phyloP scores from a whole-genome alignment of 2,329 filamentous ascomycete genomes.

The Herpotrichia juniperi region DNA sequence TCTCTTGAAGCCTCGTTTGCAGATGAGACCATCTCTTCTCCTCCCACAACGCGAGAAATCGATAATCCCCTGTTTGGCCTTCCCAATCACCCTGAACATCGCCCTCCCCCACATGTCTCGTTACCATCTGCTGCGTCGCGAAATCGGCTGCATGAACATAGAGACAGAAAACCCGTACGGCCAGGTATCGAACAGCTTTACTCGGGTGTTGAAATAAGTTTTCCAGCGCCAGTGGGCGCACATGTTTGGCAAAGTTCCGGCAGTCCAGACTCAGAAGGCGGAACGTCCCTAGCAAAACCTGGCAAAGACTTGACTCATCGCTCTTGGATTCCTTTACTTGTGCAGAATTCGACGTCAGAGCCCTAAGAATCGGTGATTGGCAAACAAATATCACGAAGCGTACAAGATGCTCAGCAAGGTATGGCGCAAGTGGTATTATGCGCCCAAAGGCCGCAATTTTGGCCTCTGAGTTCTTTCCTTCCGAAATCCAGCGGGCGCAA shows the following conservation, averaged over 20 bases:
- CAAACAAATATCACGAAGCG: slow-evolving; percentile 46
- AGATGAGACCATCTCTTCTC: slow-evolving; percentile 57
- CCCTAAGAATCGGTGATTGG: slow-evolving; percentile 28
- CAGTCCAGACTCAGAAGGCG: slow-evolving; percentile 80
- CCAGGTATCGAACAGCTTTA: slow-evolving; percentile 74
- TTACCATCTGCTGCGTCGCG: slow-evolving; percentile 74
- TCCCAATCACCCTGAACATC: slow-evolving; percentile 76
- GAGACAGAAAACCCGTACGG: slow-evolving; percentile 79
- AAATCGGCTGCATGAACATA: slow-evolving; percentile 80
- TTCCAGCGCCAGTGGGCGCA: slow-evolving; percentile 72
- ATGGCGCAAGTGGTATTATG: slow-evolving; percentile 80
- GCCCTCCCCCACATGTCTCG: slow-evolving; percentile 67
- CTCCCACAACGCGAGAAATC: slow-evolving; percentile 72
- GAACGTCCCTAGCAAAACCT: slow-evolving; percentile 71
- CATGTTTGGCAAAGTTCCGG: slow-evolving; percentile 67
- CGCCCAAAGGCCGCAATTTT: slow-evolving; percentile 75
- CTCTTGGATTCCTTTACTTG: not conserved
- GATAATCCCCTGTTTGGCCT: slow-evolving; percentile 76
- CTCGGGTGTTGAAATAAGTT: slow-evolving; percentile 66
- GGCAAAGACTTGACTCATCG: slow-evolving; percentile 26
- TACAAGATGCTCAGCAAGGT: slow-evolving; percentile 76
- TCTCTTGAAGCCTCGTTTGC: slow-evolving; percentile 15
- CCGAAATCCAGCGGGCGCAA: slow-evolving; percentile 76
- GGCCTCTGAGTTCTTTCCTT: slow-evolving; percentile 40
- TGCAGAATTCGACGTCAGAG: not conserved